Conservation (phyloP, 23 red algal genomes). For the Gracilaria vermiculophylla region DNA sequence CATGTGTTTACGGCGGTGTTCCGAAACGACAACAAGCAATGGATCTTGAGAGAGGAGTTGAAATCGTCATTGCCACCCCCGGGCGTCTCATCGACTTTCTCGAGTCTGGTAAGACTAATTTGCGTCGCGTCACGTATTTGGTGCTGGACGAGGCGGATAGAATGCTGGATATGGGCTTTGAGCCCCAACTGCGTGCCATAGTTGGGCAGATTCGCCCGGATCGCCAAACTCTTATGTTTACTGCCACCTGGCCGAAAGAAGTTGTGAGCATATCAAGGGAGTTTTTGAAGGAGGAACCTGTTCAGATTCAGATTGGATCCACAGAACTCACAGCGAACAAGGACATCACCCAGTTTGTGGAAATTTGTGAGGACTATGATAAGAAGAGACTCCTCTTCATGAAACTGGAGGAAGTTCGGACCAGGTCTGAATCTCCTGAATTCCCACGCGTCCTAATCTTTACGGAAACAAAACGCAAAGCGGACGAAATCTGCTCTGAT, state of each 20-base stretch:
- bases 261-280: slow-evolving; percentile 85
- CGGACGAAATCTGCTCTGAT: slow-evolving; percentile 79
- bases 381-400: slow-evolving; percentile 75
- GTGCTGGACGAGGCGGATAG: slow-evolving; percentile 98
- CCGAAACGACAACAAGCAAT: slow-evolving; percentile 77
- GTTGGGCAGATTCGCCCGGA: slow-evolving; percentile 92
- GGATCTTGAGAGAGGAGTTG: slow-evolving; percentile 79
- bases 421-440: slow-evolving; percentile 21
- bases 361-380: slow-evolving; percentile 77
- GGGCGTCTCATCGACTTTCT: slow-evolving; percentile 95
- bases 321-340: slow-evolving; percentile 86
- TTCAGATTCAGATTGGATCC: slow-evolving; percentile 88
- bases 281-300: slow-evolving; percentile 87
- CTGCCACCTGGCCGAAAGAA: slow-evolving; percentile 95
- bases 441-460: slow-evolving; percentile 80
- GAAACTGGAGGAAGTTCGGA: slow-evolving; percentile 64
- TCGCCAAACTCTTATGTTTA: slow-evolving; percentile 98
- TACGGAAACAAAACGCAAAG: slow-evolving; percentile 88
- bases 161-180: slow-evolving; percentile 99
- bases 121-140: slow-evolving; percentile 92
- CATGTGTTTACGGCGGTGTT: slow-evolving; percentile 90
- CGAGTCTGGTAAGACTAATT: slow-evolving; percentile 82
- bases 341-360: slow-evolving; percentile 87
- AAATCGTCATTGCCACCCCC: slow-evolving; percentile 97
- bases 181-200: slow-evolving; percentile 93